Evolutionary conservation across 306 rosid species (phyloP).

Genomic region (Lotus japonicus): DNA sequence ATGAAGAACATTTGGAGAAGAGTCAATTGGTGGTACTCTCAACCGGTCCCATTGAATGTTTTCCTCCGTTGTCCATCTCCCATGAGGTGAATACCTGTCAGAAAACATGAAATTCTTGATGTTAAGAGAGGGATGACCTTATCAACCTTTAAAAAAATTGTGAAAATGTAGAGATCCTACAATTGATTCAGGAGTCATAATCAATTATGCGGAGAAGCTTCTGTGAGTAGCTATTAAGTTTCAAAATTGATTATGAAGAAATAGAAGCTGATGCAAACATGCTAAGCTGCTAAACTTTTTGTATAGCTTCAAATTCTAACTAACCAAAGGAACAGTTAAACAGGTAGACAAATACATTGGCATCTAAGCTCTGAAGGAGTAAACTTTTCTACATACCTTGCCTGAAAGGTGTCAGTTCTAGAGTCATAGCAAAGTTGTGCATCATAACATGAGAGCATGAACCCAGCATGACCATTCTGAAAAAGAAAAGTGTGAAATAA

Average conservation of each 20-base stretch:
- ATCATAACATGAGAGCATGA: conserved; percentile 90
- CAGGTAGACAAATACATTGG: background rate
- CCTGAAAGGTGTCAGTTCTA: conserved; percentile 55
- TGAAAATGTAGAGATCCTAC: background rate
- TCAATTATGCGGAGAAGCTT: too few relatives aligned
- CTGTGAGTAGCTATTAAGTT: too few relatives aligned
- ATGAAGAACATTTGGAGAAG: conserved; percentile 60
- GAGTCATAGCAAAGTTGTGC: conserved; percentile 74
- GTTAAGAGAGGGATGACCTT: background rate
- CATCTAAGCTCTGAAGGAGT: conserved; percentile 1
- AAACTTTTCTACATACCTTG: conserved; percentile 53
- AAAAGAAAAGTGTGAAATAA: conserved; percentile 10
- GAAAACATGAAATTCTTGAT: background rate
- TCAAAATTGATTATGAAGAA: too few relatives aligned
- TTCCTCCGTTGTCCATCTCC: conserved; percentile 73
- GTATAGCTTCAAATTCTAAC: too few relatives aligned
- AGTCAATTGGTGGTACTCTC: conserved; percentile 64
- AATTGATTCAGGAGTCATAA: too few relatives aligned
- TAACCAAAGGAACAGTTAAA: too few relatives aligned
- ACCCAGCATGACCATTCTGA: conserved; percentile 94
- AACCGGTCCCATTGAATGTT: conserved; percentile 72
- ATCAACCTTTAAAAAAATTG: background rate
- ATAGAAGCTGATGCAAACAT: too few relatives aligned
- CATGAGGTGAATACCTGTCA: conserved; percentile 74
- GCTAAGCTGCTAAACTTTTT: too few relatives aligned